Base-by-base conservation (phyloP, 345 rosid species). In the Hibiscus tridactylites region DNA sequence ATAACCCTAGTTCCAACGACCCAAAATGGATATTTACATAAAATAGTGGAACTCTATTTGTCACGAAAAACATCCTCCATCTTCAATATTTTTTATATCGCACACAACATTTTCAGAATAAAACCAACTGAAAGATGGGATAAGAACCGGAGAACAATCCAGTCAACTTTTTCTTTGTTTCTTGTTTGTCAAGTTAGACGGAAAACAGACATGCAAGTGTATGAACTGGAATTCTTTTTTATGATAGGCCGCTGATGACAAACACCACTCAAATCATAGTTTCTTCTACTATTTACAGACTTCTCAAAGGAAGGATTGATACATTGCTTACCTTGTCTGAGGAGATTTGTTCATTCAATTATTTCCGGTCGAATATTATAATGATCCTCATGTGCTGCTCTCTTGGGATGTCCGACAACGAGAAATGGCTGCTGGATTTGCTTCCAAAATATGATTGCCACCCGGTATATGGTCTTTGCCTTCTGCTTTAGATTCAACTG, bases 361-460 rank as follows among this genome's bases (percentile, higher is more conserved):
- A 35, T 35, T 35, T 74, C 9, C 37, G 12, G 10, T 0, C 11
- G 4, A 15, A 50, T 50, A 50, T 50, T 50, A 15, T 50, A 50
- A 54, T 19, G 4, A 24, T 21, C 61, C 61, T 21, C 28, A 24
- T 72, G 84, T 79, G 82, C 88, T 78, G 5, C 79, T 88, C 44
- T 39, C 44, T 39, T 39, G 44, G 44, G 44, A 39, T 39, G 44
- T 39, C 44, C 93, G 72, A 59, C 82, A 83, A 17, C 87, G 85
- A 71, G 90, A 86, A 61, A 86, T 82, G 42, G 90, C 33, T 46
- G 90, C 90, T 3, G 93, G 88, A 61, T 86, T 88, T 69, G 85
- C 89, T 81, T 83, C 88, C 77, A 80, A 71, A 71, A 86, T 78
- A 49, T 75, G 73, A 76, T 74, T 71, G 3, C 80, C 75, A 28